phyloP scores from a whole-genome alignment of 2,329 filamentous ascomycete species.

The Knufia fluminis region DNA sequence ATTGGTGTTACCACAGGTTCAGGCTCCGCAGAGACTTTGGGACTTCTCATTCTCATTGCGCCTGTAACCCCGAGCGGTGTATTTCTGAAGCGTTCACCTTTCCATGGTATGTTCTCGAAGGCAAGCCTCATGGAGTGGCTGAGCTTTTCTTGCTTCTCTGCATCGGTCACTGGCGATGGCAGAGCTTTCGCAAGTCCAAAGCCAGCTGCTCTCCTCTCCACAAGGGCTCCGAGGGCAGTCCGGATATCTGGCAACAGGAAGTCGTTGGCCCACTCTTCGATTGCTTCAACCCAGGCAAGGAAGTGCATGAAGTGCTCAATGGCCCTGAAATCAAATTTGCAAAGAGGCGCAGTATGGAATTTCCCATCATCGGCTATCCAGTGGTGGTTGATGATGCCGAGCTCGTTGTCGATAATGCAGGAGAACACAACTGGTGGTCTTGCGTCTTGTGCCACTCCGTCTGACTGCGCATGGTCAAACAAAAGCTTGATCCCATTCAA shows the following conservation, averaged over 20 bases:
- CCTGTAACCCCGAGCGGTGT: slow-evolving; percentile 4
- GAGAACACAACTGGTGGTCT: slow-evolving; percentile 16
- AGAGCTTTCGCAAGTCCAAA: background rate
- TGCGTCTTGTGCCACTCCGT: background rate
- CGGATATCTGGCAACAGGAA: slow-evolving; percentile 18
- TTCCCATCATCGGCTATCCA: slow-evolving; percentile 14
- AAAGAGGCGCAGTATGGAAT: slow-evolving; percentile 19
- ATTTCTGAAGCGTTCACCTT: slow-evolving; percentile 4
- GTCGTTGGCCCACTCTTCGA: slow-evolving; percentile 18
- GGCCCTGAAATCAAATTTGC: slow-evolving; percentile 19
- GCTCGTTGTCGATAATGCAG: slow-evolving; percentile 18
- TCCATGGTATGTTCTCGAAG: slow-evolving; percentile 8
- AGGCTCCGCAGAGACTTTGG: slow-evolving; percentile 1
- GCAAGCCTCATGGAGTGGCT: slow-evolving; percentile 4
- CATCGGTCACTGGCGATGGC: slow-evolving; percentile 1
- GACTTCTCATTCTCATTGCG: slow-evolving; percentile 9
- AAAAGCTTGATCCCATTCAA: background rate
- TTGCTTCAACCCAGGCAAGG: slow-evolving; percentile 21
- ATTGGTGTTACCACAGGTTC: slow-evolving; percentile 5
- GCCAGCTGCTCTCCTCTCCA: background rate
- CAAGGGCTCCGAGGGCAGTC: slow-evolving; percentile 10
- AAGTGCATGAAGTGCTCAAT: slow-evolving; percentile 15
- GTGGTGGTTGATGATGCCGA: slow-evolving; percentile 21
- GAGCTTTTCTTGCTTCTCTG: slow-evolving; percentile 8
- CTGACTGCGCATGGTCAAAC: background rate